phyloP scores from a whole-genome alignment of 2,329 filamentous ascomycete species.

The Aspergillus ochraceus region DNA sequence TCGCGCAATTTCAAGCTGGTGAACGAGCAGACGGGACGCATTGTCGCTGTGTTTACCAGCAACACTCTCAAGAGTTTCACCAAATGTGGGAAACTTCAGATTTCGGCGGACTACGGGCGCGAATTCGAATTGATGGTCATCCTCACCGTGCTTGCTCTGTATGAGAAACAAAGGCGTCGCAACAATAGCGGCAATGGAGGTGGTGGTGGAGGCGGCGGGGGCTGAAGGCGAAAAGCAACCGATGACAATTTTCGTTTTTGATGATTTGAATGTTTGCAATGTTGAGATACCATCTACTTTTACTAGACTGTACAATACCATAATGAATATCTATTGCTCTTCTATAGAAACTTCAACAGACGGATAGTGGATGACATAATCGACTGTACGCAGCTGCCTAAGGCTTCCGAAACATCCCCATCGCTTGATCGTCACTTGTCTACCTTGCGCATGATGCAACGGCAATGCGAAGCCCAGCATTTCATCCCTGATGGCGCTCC shows the following conservation, averaged over 20 bases:
- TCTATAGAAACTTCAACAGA: no score
- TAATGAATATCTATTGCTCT: not conserved
- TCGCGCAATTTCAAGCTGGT: constrained; percentile 35
- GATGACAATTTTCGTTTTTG: not conserved
- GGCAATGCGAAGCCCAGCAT: no score
- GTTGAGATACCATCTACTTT: constrained; percentile 5
- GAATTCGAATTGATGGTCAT: constrained; percentile 33
- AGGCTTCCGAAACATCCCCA: not conserved
- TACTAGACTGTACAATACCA: not conserved
- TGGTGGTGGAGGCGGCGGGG: constrained; percentile 16
- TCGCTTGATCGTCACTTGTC: not conserved
- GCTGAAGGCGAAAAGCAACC: not conserved
- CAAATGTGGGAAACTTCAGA: constrained; percentile 33
- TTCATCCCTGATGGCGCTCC: constrained; percentile 27
- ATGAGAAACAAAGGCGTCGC: constrained; percentile 25
- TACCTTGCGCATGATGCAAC: no score
- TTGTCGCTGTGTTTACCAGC: constrained; percentile 34
- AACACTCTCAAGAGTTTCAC: constrained; percentile 27
- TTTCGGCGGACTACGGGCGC: constrained; percentile 26
- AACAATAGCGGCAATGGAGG: constrained; percentile 6
- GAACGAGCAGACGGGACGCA: constrained; percentile 27
- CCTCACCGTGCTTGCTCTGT: constrained; percentile 25
- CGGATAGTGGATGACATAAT: not conserved
- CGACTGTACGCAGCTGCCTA: not conserved
- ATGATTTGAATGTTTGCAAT: not conserved